phyloP scores from a whole-genome alignment of 1,284 basidiomycete species.

The Melampsora abietis-canadensis region DNA sequence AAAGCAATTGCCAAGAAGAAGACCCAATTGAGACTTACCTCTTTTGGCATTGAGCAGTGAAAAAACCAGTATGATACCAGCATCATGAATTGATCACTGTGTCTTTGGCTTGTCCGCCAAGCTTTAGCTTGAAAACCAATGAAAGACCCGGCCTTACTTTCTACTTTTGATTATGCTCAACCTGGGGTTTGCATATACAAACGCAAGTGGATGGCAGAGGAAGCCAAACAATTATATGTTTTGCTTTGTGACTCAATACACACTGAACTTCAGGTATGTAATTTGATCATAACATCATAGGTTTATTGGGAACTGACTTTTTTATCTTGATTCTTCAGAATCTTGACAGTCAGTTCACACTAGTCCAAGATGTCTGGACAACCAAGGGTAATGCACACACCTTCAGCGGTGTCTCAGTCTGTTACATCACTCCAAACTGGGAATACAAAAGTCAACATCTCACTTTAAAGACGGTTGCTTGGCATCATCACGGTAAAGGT shows the following conservation, averaged over 20 bases:
- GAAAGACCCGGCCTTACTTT: background rate
- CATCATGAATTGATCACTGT: background rate
- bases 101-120: conserved; percentile 1
- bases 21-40: background rate
- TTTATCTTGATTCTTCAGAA: background rate
- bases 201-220: background rate
- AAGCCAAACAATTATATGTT: conserved; percentile 17
- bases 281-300: background rate
- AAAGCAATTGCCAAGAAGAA: background rate
- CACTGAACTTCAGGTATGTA: background rate
- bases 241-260: background rate
- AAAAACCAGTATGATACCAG: background rate
- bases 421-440: background rate
- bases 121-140: conserved; percentile 8
- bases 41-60: too few species aligned
- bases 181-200: background rate
- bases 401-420: conserved; percentile 7
- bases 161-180: background rate
- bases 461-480: conserved; percentile 1
- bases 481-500: conserved; percentile 18
- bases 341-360: conserved; percentile 5
- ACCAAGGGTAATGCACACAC: conserved; percentile 6
- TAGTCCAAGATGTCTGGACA: conserved; percentile 25
- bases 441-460: background rate
- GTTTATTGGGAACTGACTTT: background rate